A percentile compares a stretch with the other conserved stretches of the same genome.
These are phyloP conservation scores for Tolypocladium nubicola DNA, from an alignment of 2,329 filamentous ascomycete species.

Conservation along the genomic window DNA sequence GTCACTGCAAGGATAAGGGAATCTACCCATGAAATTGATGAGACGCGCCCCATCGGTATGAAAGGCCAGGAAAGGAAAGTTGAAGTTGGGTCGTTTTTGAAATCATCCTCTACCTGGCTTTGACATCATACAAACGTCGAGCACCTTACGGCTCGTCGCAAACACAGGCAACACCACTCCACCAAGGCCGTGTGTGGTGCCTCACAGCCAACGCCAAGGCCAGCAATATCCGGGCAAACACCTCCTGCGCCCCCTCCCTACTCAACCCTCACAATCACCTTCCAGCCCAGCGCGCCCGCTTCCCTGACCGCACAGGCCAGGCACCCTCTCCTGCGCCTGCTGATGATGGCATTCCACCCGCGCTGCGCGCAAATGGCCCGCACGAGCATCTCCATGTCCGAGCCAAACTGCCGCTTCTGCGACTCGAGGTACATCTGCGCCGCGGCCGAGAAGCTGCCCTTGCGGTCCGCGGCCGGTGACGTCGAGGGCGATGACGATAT, in stretches of 20 bases:
- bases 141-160: background rate
- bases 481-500: constrained; percentile 15
- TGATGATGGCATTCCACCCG: constrained; percentile 65
- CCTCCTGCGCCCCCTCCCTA: background rate
- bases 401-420: constrained; percentile 46
- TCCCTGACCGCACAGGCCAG: constrained; percentile 66
- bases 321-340: constrained; percentile 56
- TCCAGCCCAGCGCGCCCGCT: constrained; percentile 59
- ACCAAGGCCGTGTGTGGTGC: background rate
- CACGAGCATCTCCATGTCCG: constrained; percentile 59
- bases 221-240: background rate
- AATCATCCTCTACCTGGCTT: background rate
- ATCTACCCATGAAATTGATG: background rate
- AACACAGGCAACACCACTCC: background rate
- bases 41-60: background rate
- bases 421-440: constrained; percentile 47
- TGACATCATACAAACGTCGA: background rate
- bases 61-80: background rate
- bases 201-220: background rate
- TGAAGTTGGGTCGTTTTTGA: background rate
- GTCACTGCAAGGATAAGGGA: background rate
- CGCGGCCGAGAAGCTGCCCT: constrained; percentile 29
- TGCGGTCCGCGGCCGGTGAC: constrained; percentile 19
- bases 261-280: constrained; percentile 50
- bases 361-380: constrained; percentile 63